These are phyloP conservation scores for Pelargonium cotyledonis DNA, from an alignment of 441 rosid species.

Conservation along the genomic window DNA sequence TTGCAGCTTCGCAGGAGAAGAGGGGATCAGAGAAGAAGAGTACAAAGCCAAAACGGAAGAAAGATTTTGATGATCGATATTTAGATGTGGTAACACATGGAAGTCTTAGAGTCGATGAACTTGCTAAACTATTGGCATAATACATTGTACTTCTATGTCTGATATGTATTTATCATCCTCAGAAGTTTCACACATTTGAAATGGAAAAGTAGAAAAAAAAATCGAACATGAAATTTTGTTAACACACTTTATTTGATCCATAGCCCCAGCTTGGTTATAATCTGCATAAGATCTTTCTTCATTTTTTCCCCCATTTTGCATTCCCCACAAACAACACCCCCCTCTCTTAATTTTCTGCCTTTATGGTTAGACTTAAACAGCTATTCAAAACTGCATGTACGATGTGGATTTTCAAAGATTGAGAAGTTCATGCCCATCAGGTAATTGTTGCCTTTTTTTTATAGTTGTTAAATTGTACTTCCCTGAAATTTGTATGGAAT, in stretches of 20 bases:
- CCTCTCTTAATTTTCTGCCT: background rate
- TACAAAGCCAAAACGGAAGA: constrained; percentile 16
- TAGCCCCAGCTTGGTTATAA: background rate
- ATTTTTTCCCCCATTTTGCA: background rate
- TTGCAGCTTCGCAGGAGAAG: constrained; percentile 18
- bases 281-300: background rate
- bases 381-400: background rate
- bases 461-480: background rate
- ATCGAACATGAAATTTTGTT: constrained; percentile 3
- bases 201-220: background rate
- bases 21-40: constrained; percentile 20
- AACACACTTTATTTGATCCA: background rate
- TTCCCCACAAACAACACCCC: too few species aligned
- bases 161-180: constrained; percentile 2
- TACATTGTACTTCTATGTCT: background rate
- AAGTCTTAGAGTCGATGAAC: constrained; percentile 66
- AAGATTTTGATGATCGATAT: constrained; percentile 23
- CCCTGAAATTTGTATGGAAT: background rate
- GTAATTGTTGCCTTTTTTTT: background rate
- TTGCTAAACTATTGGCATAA: constrained; percentile 67
- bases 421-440: background rate
- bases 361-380: background rate
- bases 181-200: background rate
- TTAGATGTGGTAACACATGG: constrained; percentile 39
- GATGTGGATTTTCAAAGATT: background rate